These are phyloP conservation scores for Tulasnella sp. DNA, from an alignment of 768 basidiomycete genomes.

Conservation along the genomic window DNA sequence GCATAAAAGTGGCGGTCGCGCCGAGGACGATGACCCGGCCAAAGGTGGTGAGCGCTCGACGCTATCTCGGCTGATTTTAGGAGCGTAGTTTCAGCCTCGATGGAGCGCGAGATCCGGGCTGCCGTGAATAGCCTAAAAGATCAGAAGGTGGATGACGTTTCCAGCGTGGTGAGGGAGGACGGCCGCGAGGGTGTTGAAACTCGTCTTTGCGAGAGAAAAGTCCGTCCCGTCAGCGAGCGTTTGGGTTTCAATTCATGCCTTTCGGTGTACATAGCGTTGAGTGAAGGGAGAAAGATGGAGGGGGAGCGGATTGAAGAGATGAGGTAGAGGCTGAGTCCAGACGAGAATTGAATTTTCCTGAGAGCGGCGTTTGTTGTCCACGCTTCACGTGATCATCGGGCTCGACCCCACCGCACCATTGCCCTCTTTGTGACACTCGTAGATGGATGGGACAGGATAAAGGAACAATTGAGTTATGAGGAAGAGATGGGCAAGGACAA, in stretches of 20 bases:
- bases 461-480: too few relatives aligned
- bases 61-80: slow-evolving; percentile 38
- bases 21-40: slow-evolving; percentile 65
- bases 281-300: not conserved
- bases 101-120: not conserved
- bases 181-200: slow-evolving; percentile 5
- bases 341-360: not conserved
- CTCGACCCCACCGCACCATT: too few relatives aligned
- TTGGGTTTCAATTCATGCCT: not conserved
- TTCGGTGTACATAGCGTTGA: not conserved
- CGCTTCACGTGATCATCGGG: too few relatives aligned
- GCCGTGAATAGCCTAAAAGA: not conserved
- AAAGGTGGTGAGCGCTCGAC: slow-evolving; percentile 50
- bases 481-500: too few relatives aligned
- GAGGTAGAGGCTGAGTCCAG: not conserved
- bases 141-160: not conserved
- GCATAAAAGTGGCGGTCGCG: slow-evolving; percentile 59
- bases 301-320: not conserved
- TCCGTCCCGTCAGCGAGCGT: not conserved
- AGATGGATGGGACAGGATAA: too few relatives aligned
- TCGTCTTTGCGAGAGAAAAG: not conserved
- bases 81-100: not conserved
- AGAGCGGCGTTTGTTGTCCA: not conserved
- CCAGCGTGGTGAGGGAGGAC: not conserved
- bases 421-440: too few relatives aligned